phyloP scores from a whole-genome alignment of 202 grass and related monocot genomes.

The Saccharum hybrid region DNA sequence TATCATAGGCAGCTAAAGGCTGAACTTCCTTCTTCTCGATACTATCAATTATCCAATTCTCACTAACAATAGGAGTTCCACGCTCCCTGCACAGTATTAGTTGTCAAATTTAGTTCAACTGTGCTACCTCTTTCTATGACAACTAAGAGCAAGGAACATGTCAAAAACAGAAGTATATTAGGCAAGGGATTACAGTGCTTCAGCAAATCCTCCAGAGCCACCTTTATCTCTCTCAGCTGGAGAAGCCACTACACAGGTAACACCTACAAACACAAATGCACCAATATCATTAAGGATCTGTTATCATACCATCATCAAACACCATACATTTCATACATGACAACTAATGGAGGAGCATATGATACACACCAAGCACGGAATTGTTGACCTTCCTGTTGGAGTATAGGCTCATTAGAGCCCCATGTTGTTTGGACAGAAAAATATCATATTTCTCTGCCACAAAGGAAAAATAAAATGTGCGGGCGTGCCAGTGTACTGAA shows the following conservation, averaged over 20 bases:
- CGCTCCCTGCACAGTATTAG: slow-evolving; percentile 59
- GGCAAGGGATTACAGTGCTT: slow-evolving; percentile 68
- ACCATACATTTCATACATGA: slow-evolving; percentile 13
- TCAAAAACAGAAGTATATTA: slow-evolving; percentile 17
- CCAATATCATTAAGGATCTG: neutral
- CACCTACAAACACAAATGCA: slow-evolving; percentile 47
- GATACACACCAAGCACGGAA: slow-evolving; percentile 61
- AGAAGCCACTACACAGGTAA: slow-evolving; percentile 72
- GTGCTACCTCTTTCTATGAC: neutral
- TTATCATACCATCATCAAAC: slow-evolving; percentile 17
- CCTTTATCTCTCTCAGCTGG: slow-evolving; percentile 64
- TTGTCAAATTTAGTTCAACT: neutral
- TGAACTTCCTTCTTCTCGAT: slow-evolving; percentile 66
- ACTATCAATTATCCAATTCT: slow-evolving; percentile 84
- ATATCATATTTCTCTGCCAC: too few species aligned
- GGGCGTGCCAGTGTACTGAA: too few species aligned
- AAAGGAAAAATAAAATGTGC: too few species aligned
- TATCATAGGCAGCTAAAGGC: slow-evolving; percentile 76
- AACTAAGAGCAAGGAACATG: neutral
- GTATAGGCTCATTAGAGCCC: too few species aligned
- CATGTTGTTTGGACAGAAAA: too few species aligned
- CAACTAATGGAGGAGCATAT: neutral
- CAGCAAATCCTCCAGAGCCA: slow-evolving; percentile 69
- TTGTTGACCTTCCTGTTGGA: slow-evolving; percentile 66
- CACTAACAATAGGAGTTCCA: slow-evolving; percentile 74